Conservation (phyloP, 805 yeast genomes). For the Nakazawaea ishiwadae region DNA sequence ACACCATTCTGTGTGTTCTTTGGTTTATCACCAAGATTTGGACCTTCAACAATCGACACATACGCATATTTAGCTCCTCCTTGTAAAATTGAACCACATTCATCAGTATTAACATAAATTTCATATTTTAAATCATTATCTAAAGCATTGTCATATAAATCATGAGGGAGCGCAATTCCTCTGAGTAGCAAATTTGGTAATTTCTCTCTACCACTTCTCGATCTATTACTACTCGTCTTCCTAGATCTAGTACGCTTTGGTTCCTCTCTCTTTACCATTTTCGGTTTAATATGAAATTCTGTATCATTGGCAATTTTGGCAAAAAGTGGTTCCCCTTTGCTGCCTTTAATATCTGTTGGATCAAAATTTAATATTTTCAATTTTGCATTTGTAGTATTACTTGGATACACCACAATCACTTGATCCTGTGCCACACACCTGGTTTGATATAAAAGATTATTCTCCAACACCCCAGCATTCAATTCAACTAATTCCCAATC, state of each 20-base stretch:
- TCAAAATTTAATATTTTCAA: constrained; percentile 35
- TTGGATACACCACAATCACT: constrained; percentile 63
- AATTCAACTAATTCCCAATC: constrained; percentile 93
- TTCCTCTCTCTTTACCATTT: constrained; percentile 22
- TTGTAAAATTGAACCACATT: too few species aligned
- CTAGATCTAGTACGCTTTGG: constrained; percentile 14
- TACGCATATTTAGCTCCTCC: constrained; percentile 39
- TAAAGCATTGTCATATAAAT: constrained; percentile 23
- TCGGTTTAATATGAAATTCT: constrained; percentile 63
- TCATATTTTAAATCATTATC: constrained; percentile 26
- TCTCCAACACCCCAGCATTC: constrained; percentile 74
- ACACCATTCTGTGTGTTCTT: constrained; percentile 19
- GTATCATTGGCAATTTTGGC: constrained; percentile 37
- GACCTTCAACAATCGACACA: constrained; percentile 50
- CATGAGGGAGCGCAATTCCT: constrained; percentile 55
- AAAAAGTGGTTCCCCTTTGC: constrained; percentile 16
- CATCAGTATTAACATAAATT: constrained; percentile 41
- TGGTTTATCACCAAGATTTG: too few species aligned
- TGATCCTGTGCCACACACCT: constrained; percentile 64
- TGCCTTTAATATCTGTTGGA: constrained; percentile 32
- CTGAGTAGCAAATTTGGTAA: constrained; percentile 37
- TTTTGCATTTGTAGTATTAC: constrained; percentile 54
- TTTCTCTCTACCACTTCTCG: constrained; percentile 8
- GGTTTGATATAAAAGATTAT: constrained; percentile 70
- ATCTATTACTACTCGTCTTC: constrained; percentile 17